Percentiles rank a stretch among this genome's conserved stretches.
Conservation (phyloP, 768 basidiomycete species). For the Tricholoma hemisulphureum region DNA sequence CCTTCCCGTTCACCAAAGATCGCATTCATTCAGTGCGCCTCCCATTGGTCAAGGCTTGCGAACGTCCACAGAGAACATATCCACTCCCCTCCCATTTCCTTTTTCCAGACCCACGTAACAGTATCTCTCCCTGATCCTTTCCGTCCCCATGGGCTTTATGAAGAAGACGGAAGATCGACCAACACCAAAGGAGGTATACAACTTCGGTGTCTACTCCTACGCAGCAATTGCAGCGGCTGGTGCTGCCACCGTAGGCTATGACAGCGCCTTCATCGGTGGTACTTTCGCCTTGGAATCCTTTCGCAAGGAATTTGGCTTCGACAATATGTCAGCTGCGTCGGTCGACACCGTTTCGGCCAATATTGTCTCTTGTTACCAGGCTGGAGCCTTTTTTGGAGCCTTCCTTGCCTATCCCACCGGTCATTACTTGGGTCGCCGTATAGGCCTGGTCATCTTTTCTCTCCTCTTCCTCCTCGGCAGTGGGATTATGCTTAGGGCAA, state of each 20-base stretch:
- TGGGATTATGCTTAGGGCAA: slow-evolving; percentile 5
- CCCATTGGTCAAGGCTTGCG: no score
- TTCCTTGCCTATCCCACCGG: slow-evolving; percentile 37
- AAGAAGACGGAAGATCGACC: slow-evolving; percentile 23
- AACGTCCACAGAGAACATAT: no score
- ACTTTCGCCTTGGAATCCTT: slow-evolving; percentile 43
- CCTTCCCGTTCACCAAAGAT: no score
- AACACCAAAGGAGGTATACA: slow-evolving; percentile 36
- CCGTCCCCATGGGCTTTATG: slow-evolving; percentile 16
- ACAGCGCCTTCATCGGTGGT: slow-evolving; percentile 47
- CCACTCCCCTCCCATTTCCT: no score
- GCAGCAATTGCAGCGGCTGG: slow-evolving; percentile 35
- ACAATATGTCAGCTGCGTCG: slow-evolving; percentile 26
- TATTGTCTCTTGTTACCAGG: slow-evolving; percentile 47
- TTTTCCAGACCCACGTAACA: no score
- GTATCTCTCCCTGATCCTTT: no score
- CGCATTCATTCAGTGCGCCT: no score
- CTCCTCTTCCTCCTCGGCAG: slow-evolving; percentile 24
- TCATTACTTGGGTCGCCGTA: slow-evolving; percentile 38
- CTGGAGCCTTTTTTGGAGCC: slow-evolving; percentile 43
- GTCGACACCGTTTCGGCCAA: slow-evolving; percentile 39
- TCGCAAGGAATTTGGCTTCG: slow-evolving; percentile 43
- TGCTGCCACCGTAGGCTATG: slow-evolving; percentile 44
- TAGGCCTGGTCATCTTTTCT: slow-evolving; percentile 36
- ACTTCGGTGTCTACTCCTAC: slow-evolving; percentile 39